Conservation (phyloP, 1,284 basidiomycete species). For the Butyriboletus appendiculatus region DNA sequence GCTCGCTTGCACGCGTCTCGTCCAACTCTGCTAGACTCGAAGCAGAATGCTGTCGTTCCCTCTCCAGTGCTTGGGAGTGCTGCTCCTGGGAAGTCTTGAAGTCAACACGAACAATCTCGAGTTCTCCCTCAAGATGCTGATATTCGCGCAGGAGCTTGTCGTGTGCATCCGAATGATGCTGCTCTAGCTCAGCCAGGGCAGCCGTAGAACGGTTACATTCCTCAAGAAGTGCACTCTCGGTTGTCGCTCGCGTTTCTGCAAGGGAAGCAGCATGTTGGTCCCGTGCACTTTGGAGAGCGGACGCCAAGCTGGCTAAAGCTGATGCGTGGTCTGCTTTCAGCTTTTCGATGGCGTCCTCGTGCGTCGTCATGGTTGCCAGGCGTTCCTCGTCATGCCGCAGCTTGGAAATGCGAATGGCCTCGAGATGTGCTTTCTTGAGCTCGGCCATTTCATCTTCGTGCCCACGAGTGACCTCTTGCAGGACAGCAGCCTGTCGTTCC, state of each 20-base stretch:
- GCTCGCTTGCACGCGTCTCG: constrained; percentile 37
- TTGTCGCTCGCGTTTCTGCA: constrained; percentile 40
- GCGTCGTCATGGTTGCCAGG: constrained; percentile 35
- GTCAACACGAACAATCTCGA: constrained; percentile 26
- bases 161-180: constrained; percentile 31
- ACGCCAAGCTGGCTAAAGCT: constrained; percentile 45
- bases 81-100: constrained; percentile 15
- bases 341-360: constrained; percentile 42
- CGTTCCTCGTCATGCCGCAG: constrained; percentile 38
- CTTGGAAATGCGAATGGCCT: constrained; percentile 33
- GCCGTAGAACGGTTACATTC: constrained; percentile 43
- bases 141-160: constrained; percentile 32
- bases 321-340: constrained; percentile 49
- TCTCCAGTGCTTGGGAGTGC: constrained; percentile 29
- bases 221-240: constrained; percentile 41
- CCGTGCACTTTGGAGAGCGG: constrained; percentile 44
- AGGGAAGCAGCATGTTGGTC: constrained; percentile 47
- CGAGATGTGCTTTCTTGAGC: constrained; percentile 48
- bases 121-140: constrained; percentile 24
- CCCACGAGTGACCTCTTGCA: constrained; percentile 54
- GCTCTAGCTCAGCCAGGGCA: constrained; percentile 41
- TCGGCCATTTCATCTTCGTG: constrained; percentile 54
- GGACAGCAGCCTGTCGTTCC: constrained; percentile 55
- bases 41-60: constrained; percentile 38
- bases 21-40: constrained; percentile 37